Evolutionary conservation across 1,284 basidiomycete species (phyloP), one percentile per base, ranked within the genome.

Genomic region (Ustilago trichophora): DNA sequence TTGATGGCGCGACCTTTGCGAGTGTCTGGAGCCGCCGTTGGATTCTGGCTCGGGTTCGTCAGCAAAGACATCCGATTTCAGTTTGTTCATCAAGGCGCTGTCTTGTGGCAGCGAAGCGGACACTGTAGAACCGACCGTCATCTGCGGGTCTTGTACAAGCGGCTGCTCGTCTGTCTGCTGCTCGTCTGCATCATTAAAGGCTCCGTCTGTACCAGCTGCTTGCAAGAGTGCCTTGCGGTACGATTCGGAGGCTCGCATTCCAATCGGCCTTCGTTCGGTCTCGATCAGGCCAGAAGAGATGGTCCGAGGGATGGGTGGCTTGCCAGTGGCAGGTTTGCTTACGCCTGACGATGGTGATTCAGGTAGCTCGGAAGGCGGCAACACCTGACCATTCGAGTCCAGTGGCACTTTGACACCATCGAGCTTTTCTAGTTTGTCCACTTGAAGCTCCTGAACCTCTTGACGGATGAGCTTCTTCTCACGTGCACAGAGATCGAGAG

Each of bases 401-500:
- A 70, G 31, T 1, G 47, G 16, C 7, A 59, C 36, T 34, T 57
- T 54, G 37, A 51, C 22, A 12, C 57, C 67, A 0, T 65, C 51
- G 10, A 62, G 4, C 25, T 37, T 42, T 5, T 29, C 42, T 3
- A 70, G 13, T 29, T 51, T 58, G 1, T 60, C 67, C 6, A 31
- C 32, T 1, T 44, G 3, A 5, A 60, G 10, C 16, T 65, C 58
- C 32, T 42, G 40, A 4, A 54, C 43, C 21, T 70, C 67, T 21
- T 73, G 64, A 3, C 54, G 54, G 15, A 81, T 78, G 4, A 81
- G 41, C 41, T 68, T 69, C 47, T 80, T 80, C n/a, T 64, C 73
- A 0, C 75, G 49, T 6, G 78, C 73, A 42, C 79, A 81, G 22
- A 81, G 58, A 49, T 81, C 77, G 18, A 81, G 64, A 2, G 79